These are phyloP conservation scores for Candida frijolesensis DNA, from an alignment of 1,139 yeast genomes.

Conservation along the genomic window DNA sequence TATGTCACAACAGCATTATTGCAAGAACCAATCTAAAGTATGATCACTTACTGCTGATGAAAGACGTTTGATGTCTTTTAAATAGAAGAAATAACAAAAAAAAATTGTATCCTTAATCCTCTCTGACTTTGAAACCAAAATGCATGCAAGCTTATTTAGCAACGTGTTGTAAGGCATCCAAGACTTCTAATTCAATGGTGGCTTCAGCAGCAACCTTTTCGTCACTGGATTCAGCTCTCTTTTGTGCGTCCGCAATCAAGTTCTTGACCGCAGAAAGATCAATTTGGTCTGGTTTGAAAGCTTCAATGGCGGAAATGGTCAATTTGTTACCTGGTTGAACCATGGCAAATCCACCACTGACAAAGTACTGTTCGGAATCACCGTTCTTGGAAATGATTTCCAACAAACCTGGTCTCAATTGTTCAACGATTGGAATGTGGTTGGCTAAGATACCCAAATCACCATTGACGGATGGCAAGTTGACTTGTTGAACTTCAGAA, in stretches of 20 bases:
- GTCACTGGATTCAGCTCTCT: constrained; percentile 82
- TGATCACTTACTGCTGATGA: not conserved
- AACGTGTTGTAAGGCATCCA: constrained; percentile 89
- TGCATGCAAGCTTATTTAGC: constrained; percentile 58
- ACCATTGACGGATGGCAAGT: constrained; percentile 95
- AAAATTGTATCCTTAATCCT: not conserved
- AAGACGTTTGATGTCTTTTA: not conserved
- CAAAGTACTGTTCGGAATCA: constrained; percentile 76
- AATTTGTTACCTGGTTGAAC: constrained; percentile 94
- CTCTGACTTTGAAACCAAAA: not conserved
- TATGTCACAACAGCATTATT: too few relatives aligned
- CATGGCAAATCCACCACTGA: constrained; percentile 96
- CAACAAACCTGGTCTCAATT: constrained; percentile 93
- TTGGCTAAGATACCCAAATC: constrained; percentile 96
- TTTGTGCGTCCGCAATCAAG: constrained; percentile 91
- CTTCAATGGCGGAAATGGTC: constrained; percentile 93
- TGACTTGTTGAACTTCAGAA: constrained; percentile 77
- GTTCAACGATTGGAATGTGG: constrained; percentile 98
- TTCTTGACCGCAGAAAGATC: constrained; percentile 78
- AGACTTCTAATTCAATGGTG: constrained; percentile 90
- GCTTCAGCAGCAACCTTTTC: constrained; percentile 94
- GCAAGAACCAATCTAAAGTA: not conserved
- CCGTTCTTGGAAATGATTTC: constrained; percentile 85
- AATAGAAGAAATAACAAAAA: not conserved
- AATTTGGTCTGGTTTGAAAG: constrained; percentile 89